Conservation (phyloP, 371 early-diverging fungal species). For the Scutellospora calospora region DNA sequence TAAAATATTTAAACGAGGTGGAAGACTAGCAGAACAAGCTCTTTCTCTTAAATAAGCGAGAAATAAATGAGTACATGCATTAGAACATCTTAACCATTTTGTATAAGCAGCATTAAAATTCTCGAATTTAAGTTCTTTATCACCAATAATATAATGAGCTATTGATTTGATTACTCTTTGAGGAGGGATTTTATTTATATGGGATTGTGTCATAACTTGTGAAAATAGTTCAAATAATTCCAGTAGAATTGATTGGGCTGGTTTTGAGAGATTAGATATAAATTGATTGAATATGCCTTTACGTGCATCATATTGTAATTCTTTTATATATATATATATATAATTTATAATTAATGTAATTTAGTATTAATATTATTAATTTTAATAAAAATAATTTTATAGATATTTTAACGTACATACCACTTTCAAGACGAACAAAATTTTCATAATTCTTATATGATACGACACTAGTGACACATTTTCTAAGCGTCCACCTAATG, state of each 20-base stretch:
- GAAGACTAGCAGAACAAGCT: background rate
- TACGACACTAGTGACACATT: constrained; percentile 7
- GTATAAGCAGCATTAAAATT: constrained; percentile 33
- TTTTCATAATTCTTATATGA: constrained; percentile 38
- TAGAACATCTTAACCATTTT: constrained; percentile 39
- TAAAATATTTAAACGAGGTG: constrained; percentile 23
- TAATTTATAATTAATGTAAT: background rate
- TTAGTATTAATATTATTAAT: background rate
- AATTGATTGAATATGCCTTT: constrained; percentile 41
- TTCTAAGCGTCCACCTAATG: constrained; percentile 32
- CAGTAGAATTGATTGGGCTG: background rate
- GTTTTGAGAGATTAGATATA: constrained; percentile 15
- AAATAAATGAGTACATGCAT: constrained; percentile 42
- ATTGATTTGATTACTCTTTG: constrained; percentile 39
- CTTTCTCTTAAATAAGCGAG: constrained; percentile 39
- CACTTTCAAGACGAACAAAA: constrained; percentile 36
- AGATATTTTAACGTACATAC: background rate
- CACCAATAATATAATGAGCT: background rate
- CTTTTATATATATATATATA: background rate
- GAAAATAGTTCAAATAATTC: constrained; percentile 34
- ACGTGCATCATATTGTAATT: constrained; percentile 38
- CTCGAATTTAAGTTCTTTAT: background rate
- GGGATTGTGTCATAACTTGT: constrained; percentile 17
- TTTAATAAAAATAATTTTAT: background rate
- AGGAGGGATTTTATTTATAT: constrained; percentile 38